phyloP scores from a whole-genome alignment of 1,284 basidiomycete genomes.

The Amylostereum chailletii region DNA sequence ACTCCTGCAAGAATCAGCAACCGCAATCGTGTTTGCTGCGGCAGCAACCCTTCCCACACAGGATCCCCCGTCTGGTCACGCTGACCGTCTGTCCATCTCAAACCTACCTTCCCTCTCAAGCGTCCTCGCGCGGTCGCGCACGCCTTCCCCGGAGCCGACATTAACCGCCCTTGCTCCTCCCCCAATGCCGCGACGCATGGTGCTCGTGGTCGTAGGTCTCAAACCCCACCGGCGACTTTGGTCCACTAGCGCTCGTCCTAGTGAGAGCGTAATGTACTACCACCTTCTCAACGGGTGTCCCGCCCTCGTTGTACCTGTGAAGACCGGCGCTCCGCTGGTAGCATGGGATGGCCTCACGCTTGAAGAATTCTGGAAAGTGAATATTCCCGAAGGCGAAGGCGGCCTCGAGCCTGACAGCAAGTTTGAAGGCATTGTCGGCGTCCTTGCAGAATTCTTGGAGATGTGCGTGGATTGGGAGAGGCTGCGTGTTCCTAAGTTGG shows the following conservation, averaged over 20 bases:
- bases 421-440: conserved; percentile 44
- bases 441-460: conserved; percentile 50
- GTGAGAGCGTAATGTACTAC: conserved; percentile 56
- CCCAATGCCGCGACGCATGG: conserved; percentile 41
- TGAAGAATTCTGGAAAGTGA: conserved; percentile 44
- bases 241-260: conserved; percentile 48
- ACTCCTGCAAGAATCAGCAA: conserved; percentile 44
- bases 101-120: conserved; percentile 24
- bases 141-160: conserved; percentile 40
- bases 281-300: conserved; percentile 54
- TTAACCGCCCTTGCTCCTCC: conserved; percentile 33
- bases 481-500: conserved; percentile 27
- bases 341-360: conserved; percentile 56
- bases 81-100: conserved; percentile 4
- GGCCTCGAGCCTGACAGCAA: conserved; percentile 22
- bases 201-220: conserved; percentile 45
- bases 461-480: conserved; percentile 52
- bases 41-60: conserved; percentile 15
- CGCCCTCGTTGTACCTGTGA: conserved; percentile 48
- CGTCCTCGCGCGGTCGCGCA: conserved; percentile 36
- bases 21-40: conserved; percentile 38
- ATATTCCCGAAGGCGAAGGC: conserved; percentile 29
- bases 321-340: conserved; percentile 47
- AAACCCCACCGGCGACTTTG: conserved; percentile 53
- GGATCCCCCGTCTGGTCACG: background rate